Base-by-base conservation (phyloP, 75 land plant species). In the Gnetum montanum region DNA sequence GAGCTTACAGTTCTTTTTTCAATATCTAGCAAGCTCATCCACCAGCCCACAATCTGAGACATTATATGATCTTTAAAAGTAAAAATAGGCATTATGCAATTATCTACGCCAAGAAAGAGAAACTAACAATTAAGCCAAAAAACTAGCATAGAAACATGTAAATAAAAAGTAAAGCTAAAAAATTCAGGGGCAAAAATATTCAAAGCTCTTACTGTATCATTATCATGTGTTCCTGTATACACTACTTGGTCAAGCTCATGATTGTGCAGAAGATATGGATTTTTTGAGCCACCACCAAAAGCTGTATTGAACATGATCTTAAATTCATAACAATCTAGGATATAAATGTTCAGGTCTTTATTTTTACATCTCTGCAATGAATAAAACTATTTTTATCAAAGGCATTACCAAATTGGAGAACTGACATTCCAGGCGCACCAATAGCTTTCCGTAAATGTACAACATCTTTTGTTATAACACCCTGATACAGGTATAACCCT, bases 151-250 rank as follows among this genome's bases (percentile, higher is more conserved):
- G n/a, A n/a, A n/a, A n/a, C n/a, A n/a, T n/a, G n/a, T n/a, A n/a
- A n/a, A n/a, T n/a, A n/a, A n/a, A n/a, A n/a, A n/a, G n/a, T n/a
- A n/a, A n/a, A n/a, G n/a, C n/a, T n/a, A n/a, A n/a, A n/a, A n/a
- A n/a, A n/a, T n/a, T n/a, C n/a, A n/a, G n/a, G n/a, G n/a, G n/a
- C n/a, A n/a, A n/a, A n/a, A n/a, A n/a, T n/a, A n/a, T n/a, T n/a
- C 20, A 19, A 2, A n/a, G n/a, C 29, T 15, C 54, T 48, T 69
- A 86, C 96, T 24, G 96, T 93, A 55, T 93, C 98, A 78, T 93
- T 93, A 49, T 93, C 98, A 70, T 93, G 98, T 43, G 98, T 93
- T 61, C 98, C 98, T 49, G 86, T 75, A 64, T 93, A 93, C 18
- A 85, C 90, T 41, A 89, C 98, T 82, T 89, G 90, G 61, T 93